A percentile compares a stretch with the other conserved stretches of the same genome.
These are phyloP conservation scores for Lavandula angustifolia DNA, from an alignment of 257 asterid species.

Conservation along the genomic window DNA sequence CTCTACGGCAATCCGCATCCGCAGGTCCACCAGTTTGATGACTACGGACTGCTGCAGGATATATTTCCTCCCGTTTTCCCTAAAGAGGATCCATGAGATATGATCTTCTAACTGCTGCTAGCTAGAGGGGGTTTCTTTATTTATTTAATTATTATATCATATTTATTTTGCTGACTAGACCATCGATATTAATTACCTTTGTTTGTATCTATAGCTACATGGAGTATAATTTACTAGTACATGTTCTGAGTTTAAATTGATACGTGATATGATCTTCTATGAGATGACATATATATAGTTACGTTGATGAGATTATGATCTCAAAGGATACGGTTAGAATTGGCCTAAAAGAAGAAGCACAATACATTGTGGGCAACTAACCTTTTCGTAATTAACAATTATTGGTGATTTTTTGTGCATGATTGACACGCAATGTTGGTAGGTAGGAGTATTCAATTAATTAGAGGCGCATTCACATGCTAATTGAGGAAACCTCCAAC, in stretches of 20 bases:
- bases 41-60: conserved; percentile 47
- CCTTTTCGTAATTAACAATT: too few relatives aligned
- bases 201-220: not conserved
- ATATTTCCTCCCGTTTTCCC: conserved; percentile 39
- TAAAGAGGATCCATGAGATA: conserved; percentile 35
- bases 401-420: not conserved
- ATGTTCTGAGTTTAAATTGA: too few relatives aligned
- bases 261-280: too few relatives aligned
- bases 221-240: too few relatives aligned
- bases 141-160: conserved; percentile 12
- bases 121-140: conserved; percentile 22
- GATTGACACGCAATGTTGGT: not conserved
- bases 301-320: too few relatives aligned
- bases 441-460: too few relatives aligned
- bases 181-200: conserved; percentile 12
- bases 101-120: not conserved
- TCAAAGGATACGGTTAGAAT: too few relatives aligned
- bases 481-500: not conserved
- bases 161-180: conserved; percentile 19
- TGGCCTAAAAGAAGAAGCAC: too few relatives aligned
- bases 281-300: too few relatives aligned
- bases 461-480: not conserved
- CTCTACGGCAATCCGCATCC: conserved; percentile 31
- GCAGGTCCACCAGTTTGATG: conserved; percentile 35
- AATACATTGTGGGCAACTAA: not conserved